phyloP scores from a whole-genome alignment of 2,329 filamentous ascomycete species.

The Hypoxylon sp. region DNA sequence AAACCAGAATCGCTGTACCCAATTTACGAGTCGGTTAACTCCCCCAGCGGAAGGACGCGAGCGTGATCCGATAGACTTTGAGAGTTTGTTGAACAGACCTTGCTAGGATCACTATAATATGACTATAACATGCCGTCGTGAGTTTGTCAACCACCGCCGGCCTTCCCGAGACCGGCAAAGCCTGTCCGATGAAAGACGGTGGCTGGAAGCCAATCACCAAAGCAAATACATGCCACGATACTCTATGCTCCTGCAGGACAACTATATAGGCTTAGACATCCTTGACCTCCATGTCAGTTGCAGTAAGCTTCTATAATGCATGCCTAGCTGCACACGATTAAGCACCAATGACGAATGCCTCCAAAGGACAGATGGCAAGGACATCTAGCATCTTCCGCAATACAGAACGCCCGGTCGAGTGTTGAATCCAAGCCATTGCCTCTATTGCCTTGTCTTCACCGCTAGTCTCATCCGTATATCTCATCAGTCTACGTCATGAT shows the following conservation, averaged over 20 bases:
- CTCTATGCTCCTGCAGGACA: constrained; percentile 28
- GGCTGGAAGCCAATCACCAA: constrained; percentile 31
- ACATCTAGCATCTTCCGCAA: constrained; percentile 15
- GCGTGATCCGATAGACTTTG: constrained; percentile 1
- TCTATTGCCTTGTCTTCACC: constrained; percentile 16
- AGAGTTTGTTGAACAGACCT: constrained; percentile 1
- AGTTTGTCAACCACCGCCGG: constrained; percentile 20
- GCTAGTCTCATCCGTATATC: constrained; percentile 14
- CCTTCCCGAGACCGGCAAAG: constrained; percentile 35
- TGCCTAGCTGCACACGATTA: constrained; percentile 13
- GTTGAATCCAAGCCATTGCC: constrained; percentile 6
- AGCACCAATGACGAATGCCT: constrained; percentile 21
- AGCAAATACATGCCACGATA: constrained; percentile 18
- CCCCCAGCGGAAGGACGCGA: constrained; percentile 2
- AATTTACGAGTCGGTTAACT: constrained; percentile 2
- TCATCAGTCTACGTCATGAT: constrained; percentile 15
- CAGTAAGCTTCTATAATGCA: constrained; percentile 12
- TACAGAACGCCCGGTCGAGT: constrained; percentile 2
- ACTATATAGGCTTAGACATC: constrained; percentile 25
- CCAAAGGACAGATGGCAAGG: not conserved
- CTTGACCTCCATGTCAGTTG: constrained; percentile 20
- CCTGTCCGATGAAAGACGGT: constrained; percentile 23
- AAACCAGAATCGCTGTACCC: not conserved
- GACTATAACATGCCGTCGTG: constrained; percentile 17
- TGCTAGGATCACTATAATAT: constrained; percentile 9